Base-by-base conservation (phyloP, 495 filamentous ascomycete species). In the Cercophora samala region DNA sequence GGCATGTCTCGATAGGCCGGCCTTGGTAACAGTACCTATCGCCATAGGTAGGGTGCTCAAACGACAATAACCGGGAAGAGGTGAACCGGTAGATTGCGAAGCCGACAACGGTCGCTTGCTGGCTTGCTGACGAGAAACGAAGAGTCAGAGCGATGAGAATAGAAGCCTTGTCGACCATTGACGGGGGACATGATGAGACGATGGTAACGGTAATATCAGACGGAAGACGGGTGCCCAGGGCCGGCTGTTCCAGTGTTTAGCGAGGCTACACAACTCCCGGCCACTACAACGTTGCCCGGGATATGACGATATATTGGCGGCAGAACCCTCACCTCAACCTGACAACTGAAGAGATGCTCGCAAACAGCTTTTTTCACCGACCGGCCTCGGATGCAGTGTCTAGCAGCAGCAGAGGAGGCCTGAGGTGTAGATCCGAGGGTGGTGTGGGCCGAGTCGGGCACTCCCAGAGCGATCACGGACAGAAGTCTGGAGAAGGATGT, bases 191-290 rank as follows among this genome's bases (percentile, higher is more conserved):
- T 62, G 64, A 51, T 63, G 65, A 68, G 70, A 68, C 64, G 29
- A n/a, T 29, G 24, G 60, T 64, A 51, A 69, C n/a, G 52, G 68
- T 55, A 67, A 70, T 68, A 71, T 73, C 67, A 71, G 67, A 66
- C 68, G 69, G 70, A 69, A 67, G 66, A 64, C 63, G 62, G 25
- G 42, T 37, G 46, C 56, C 46, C 58, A 58, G 60, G 26, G 22
- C 66, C 68, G 61, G 62, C 51, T 64, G 54, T 63, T 61, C 59
- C 46, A 65, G 26, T 32, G 15, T 60, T 68, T 68, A 66, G 68
- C 68, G 68, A 73, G 66, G 69, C 53, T 66, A 64, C 65, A 69
- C 61, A 65, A 66, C 63, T 73, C 66, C 60, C 63, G 64, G 63
- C 42, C 65, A 66, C 61, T 69, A 66, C 62, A 21, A 56, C 60